Percentiles rank a stretch among this genome's conserved stretches.
These are phyloP conservation scores for Aspergillus nomiae DNA, from an alignment of 2,329 filamentous ascomycete species.

Conservation along the genomic window DNA sequence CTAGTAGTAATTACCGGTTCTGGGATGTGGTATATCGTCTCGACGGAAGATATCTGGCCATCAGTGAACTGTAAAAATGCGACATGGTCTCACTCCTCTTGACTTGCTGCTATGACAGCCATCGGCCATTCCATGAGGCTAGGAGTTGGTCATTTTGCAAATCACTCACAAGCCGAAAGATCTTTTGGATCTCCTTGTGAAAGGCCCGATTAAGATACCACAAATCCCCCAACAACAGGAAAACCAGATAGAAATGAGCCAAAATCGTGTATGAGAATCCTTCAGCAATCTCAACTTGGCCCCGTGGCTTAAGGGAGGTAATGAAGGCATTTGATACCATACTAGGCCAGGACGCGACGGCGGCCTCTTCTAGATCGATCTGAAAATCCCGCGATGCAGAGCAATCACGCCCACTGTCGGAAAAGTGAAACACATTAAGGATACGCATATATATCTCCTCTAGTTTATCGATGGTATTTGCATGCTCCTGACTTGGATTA, in stretches of 20 bases:
- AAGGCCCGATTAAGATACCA: conserved; percentile 7
- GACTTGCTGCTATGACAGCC: background rate
- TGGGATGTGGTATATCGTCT: too few relatives aligned
- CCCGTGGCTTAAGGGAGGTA: conserved; percentile 3
- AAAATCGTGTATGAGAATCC: conserved; percentile 18
- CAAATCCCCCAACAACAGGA: conserved; percentile 1
- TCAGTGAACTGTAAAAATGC: too few relatives aligned
- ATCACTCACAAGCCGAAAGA: background rate
- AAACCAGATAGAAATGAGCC: conserved; percentile 20
- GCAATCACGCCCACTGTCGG: conserved; percentile 1
- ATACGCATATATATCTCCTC: conserved; percentile 17
- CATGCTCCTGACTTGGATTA: too few relatives aligned
- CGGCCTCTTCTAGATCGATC: conserved; percentile 21
- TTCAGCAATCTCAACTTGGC: background rate
- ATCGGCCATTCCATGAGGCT: conserved; percentile 14
- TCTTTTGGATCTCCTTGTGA: conserved; percentile 11
- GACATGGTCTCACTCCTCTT: too few relatives aligned
- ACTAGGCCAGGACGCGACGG: conserved; percentile 19
- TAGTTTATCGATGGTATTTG: background rate
- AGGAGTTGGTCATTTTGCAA: background rate
- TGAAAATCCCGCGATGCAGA: conserved; percentile 15
- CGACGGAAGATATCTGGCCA: too few relatives aligned
- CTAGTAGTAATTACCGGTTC: too few relatives aligned
- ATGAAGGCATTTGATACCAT: conserved; percentile 18
- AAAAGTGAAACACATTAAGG: conserved; percentile 16